Percentiles rank a stretch among this genome's conserved stretches.
phyloP scores from a whole-genome alignment of 331 rosid genomes.

The Malus hybrid region DNA sequence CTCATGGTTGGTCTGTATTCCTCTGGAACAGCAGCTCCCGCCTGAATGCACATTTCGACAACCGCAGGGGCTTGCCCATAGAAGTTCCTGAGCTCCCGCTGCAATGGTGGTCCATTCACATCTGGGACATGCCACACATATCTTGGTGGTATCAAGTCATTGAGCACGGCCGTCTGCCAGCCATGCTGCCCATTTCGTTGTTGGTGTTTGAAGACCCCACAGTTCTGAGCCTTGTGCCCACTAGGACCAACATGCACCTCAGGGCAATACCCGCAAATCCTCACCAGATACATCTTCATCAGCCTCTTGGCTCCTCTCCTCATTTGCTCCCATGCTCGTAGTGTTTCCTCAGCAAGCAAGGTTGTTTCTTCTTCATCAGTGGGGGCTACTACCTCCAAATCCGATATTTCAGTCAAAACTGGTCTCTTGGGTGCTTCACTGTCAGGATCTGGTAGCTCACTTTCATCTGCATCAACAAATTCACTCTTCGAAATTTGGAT shows the following conservation, averaged over 20 bases:
- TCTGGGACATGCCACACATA: conserved; percentile 98
- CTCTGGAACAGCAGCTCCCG: conserved; percentile 78
- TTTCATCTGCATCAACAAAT: conserved; percentile 84
- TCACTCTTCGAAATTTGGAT: conserved; percentile 74
- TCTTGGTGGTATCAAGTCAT: conserved; percentile 88
- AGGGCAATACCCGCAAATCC: conserved; percentile 98
- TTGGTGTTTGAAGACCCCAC: conserved; percentile 91
- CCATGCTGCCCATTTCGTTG: conserved; percentile 98
- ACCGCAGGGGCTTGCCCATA: conserved; percentile 88
- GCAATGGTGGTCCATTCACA: conserved; percentile 59
- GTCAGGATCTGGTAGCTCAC: conserved; percentile 66
- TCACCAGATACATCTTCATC: conserved; percentile 71
- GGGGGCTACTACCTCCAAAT: conserved; percentile 49
- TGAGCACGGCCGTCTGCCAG: conserved; percentile 81
- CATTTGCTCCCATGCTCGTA: conserved; percentile 77
- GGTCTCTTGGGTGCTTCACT: conserved; percentile 37
- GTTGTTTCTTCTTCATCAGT: conserved; percentile 32
- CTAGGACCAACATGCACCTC: conserved; percentile 78
- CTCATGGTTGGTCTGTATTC: conserved; percentile 82
- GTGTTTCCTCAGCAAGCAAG: conserved; percentile 67
- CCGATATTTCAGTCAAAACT: conserved; percentile 53
- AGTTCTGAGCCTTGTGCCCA: conserved; percentile 92
- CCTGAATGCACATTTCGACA: conserved; percentile 91
- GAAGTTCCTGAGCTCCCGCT: conserved; percentile 68
- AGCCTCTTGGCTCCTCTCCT: conserved; percentile 67